Conservation (phyloP, 495 filamentous ascomycete species). For the Sordaria brevicollis region DNA sequence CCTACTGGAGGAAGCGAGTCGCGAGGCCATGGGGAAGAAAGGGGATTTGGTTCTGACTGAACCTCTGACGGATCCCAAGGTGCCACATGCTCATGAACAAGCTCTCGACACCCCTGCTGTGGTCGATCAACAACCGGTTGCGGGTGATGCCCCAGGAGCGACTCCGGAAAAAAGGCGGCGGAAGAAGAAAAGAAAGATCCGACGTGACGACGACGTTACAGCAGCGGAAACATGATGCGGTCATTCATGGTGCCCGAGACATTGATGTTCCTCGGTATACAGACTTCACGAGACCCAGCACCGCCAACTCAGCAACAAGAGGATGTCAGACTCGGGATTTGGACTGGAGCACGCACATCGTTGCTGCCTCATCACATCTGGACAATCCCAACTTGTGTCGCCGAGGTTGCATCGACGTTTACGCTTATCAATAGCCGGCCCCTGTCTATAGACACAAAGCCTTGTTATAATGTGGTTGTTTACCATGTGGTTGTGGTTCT, state of each 20-base stretch:
- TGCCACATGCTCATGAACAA: neutral
- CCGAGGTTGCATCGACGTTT: neutral
- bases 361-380: neutral
- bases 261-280: neutral
- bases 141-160: neutral
- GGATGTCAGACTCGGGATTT: neutral
- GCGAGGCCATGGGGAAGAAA: constrained; percentile 51
- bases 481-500: neutral
- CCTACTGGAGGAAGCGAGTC: constrained; percentile 65
- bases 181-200: neutral
- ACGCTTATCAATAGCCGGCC: neutral
- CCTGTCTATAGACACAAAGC: neutral
- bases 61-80: constrained; percentile 27
- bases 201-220: neutral
- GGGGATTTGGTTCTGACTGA: constrained; percentile 73
- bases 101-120: neutral
- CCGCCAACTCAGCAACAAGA: neutral
- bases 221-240: neutral
- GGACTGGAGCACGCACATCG: neutral
- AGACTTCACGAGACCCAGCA: neutral
- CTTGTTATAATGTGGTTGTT: neutral
- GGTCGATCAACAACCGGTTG: neutral
- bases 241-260: neutral
- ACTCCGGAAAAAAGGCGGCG: neutral
- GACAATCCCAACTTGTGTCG: neutral